These are phyloP conservation scores for Nigrospora osmanthi DNA, from an alignment of 2,329 filamentous ascomycete genomes.

Conservation along the genomic window DNA sequence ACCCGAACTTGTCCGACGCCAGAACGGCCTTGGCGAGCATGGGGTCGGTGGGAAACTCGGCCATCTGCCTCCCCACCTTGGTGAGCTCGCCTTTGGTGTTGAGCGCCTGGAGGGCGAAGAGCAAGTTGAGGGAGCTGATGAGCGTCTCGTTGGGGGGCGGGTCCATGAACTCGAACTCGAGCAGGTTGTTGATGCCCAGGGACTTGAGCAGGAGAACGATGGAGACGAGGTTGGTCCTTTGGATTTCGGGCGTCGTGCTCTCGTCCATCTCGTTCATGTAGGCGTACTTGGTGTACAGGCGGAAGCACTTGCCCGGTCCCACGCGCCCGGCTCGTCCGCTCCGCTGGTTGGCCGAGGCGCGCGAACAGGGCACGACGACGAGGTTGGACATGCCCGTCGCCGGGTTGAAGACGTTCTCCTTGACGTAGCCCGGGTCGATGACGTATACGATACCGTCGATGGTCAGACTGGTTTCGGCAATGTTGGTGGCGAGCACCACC, in stretches of 20 bases:
- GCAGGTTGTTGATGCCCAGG: conserved; percentile 82
- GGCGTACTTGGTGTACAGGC: conserved; percentile 87
- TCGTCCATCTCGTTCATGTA: conserved; percentile 95
- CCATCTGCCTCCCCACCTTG: conserved; percentile 87
- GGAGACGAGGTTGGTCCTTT: conserved; percentile 78
- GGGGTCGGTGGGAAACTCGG: conserved; percentile 87
- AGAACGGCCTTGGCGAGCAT: conserved; percentile 87
- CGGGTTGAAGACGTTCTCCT: conserved; percentile 90
- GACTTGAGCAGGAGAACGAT: conserved; percentile 83
- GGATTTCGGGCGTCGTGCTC: conserved; percentile 86
- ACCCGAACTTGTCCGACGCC: conserved; percentile 82
- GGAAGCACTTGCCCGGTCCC: conserved; percentile 85
- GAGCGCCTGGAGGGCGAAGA: conserved; percentile 84
- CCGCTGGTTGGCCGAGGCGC: conserved; percentile 87
- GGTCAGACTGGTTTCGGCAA: conserved; percentile 90
- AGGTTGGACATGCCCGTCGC: conserved; percentile 88
- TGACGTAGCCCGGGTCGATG: conserved; percentile 90
- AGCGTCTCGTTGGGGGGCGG: conserved; percentile 84
- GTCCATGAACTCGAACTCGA: conserved; percentile 96
- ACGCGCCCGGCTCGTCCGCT: conserved; percentile 90
- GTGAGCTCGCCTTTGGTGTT: conserved; percentile 86
- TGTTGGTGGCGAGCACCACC: conserved; percentile 91
- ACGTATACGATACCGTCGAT: conserved; percentile 96
- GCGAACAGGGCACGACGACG: conserved; percentile 82
- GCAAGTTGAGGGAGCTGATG: conserved; percentile 79